Evolutionary conservation across 1,284 basidiomycete species (phyloP).

Genomic region (Microbotryum intermedium): DNA sequence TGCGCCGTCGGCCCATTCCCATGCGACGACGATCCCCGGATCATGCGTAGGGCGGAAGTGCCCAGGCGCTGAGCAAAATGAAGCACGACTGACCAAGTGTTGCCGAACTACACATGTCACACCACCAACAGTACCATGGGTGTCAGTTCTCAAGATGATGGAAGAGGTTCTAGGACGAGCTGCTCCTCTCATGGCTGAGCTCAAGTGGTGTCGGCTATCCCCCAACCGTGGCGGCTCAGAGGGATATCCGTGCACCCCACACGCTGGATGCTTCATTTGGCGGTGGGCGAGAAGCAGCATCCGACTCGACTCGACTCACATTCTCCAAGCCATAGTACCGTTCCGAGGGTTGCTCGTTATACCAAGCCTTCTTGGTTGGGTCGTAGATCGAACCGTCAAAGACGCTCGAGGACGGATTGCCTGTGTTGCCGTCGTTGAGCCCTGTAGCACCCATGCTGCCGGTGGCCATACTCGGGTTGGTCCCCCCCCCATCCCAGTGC

Average conservation of each 20-base stretch:
- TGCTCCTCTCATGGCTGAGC: not conserved
- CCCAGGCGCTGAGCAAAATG: not conserved
- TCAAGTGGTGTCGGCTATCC: no score
- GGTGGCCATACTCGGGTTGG: not conserved
- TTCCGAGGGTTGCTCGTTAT: slow-evolving; percentile 34
- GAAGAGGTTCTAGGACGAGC: not conserved
- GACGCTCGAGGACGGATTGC: no score
- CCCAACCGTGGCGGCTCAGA: no score
- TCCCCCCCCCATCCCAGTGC: not conserved
- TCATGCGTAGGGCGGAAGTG: slow-evolving; percentile 1
- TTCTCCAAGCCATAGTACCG: slow-evolving; percentile 77
- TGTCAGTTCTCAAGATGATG: not conserved
- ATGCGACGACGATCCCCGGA: slow-evolving; percentile 9
- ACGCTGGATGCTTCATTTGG: not conserved
- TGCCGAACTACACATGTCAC: slow-evolving; percentile 5
- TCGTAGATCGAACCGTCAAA: not conserved
- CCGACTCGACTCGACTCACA: slow-evolving; percentile 46
- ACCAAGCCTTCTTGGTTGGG: slow-evolving; percentile 16
- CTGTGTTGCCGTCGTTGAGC: no score
- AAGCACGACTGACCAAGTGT: slow-evolving; percentile 6
- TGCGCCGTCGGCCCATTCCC: not conserved
- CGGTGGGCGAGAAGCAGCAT: not conserved
- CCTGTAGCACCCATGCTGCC: no score
- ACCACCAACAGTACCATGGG: not conserved
- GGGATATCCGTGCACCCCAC: not conserved